Percentiles rank a stretch among this genome's conserved stretches.
Evolutionary conservation across 1,284 basidiomycete species (phyloP).

Genomic region (Vanrija sp.): DNA sequence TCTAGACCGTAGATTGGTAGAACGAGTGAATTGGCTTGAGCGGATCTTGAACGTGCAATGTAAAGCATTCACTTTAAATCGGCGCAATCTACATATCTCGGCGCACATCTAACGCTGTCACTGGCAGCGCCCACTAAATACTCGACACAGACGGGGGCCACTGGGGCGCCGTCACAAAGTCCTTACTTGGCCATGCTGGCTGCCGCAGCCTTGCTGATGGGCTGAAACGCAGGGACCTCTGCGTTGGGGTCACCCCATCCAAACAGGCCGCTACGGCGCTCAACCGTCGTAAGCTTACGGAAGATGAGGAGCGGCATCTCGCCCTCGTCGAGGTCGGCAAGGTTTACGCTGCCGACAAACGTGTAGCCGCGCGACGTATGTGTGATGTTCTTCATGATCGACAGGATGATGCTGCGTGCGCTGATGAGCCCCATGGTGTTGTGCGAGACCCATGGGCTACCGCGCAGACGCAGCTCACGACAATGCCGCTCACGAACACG

Average conservation of each 20-base stretch:
- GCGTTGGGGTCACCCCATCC: no score
- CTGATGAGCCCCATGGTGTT: constrained; percentile 36
- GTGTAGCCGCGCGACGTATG: constrained; percentile 32
- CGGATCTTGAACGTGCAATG: no score
- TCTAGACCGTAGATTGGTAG: not conserved
- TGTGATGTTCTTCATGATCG: constrained; percentile 40
- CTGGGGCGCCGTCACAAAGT: no score
- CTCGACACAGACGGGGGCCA: no score
- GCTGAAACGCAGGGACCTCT: not conserved
- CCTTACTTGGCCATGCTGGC: constrained; percentile 1
- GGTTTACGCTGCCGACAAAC: constrained; percentile 37
- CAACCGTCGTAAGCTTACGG: constrained; percentile 4
- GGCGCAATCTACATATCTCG: no score
- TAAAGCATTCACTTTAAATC: no score
- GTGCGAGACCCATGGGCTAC: constrained; percentile 36
- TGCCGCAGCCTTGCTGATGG: constrained; percentile 6
- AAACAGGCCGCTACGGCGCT: no score
- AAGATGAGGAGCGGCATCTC: constrained; percentile 43
- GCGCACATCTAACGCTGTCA: no score
- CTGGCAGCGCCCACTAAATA: no score
- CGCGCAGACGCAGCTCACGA: constrained; percentile 39
- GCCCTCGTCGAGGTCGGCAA: constrained; percentile 41
- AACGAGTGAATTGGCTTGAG: not conserved
- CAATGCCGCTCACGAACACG: constrained; percentile 42
- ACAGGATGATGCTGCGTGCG: constrained; percentile 39